A percentile compares a stretch with the other conserved stretches of the same genome.
Conservation (phyloP, 2,329 filamentous ascomycete species). For the Apiospora pterosperma region DNA sequence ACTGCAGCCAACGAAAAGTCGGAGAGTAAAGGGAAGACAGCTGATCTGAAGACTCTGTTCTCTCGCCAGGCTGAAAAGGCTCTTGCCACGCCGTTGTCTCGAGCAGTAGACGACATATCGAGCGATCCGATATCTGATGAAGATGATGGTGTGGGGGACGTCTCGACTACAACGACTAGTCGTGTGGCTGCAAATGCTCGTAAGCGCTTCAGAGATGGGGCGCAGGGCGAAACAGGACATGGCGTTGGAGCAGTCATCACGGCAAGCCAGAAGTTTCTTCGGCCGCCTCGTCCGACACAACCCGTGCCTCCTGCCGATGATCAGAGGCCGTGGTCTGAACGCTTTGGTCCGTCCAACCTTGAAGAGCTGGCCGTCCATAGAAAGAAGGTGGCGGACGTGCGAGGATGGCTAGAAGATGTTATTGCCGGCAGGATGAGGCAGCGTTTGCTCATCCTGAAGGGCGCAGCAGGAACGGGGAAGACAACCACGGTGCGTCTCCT, state of each 20-base stretch:
- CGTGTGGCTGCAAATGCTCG: slow-evolving; percentile 53
- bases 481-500: slow-evolving; percentile 81
- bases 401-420: slow-evolving; percentile 75
- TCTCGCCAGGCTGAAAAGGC: slow-evolving; percentile 57
- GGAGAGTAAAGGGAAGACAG: slow-evolving; percentile 51
- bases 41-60: slow-evolving; percentile 57
- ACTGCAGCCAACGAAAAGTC: slow-evolving; percentile 28
- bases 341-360: slow-evolving; percentile 70
- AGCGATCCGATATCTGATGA: slow-evolving; percentile 60
- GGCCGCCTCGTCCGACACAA: slow-evolving; percentile 30
- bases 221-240: background rate
- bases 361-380: slow-evolving; percentile 93
- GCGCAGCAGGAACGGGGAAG: slow-evolving; percentile 87
- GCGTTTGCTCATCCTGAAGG: slow-evolving; percentile 80
- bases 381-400: slow-evolving; percentile 85
- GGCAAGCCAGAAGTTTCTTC: slow-evolving; percentile 52
- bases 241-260: slow-evolving; percentile 14
- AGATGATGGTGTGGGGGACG: slow-evolving; percentile 49
- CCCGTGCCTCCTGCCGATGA: slow-evolving; percentile 48
- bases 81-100: slow-evolving; percentile 26
- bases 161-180: slow-evolving; percentile 48
- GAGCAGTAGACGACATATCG: slow-evolving; percentile 42
- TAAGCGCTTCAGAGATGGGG: slow-evolving; percentile 44
- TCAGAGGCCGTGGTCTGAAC: slow-evolving; percentile 79
- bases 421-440: slow-evolving; percentile 63